Evolutionary conservation across 345 rosid genomes (phyloP), one percentile per base, ranked within the genome.

Genomic region (Arabis alpina): DNA sequence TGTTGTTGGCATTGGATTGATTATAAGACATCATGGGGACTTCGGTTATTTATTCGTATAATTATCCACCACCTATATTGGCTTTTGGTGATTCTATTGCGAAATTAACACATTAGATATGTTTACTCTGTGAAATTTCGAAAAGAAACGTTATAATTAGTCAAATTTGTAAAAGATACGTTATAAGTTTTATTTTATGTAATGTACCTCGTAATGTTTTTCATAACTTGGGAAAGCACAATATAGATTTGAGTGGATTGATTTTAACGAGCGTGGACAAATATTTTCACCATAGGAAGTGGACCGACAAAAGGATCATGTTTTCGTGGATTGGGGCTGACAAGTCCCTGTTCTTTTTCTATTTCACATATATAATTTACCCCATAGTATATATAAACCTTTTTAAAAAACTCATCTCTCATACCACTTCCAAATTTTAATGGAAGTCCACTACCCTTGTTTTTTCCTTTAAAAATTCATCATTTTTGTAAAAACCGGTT

Each of bases 241-340:
- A 43, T 9, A 49, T 34, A 23, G 56, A 65, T 32, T 54, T 54
- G 64, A 49, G 66, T 70, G 59, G 42, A n/a, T 39, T 58, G 11
- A 30, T 58, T 49, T 39, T 43, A 51, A 59, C 57, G 52, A 70
- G 52, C 25, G 68, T 61, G 54, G 68, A 61, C 54, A 70, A 41
- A 61, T 51, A 71, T 51, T 16, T 71, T 61, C 54, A 61, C 61
- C 54, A 71, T 71, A 41, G 36, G 34, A 23, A 53, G 61, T 54
- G 68, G 62, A 36, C 68, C 75, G 68, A 53, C 75, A 71, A 23
- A 19, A 71, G 15, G 53, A 70, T 60, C 24, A 60, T 60, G 67
- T 41, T 64, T 41, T 71, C 61, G 42, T 61, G 53, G 68, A 57
- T 30, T 69, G 58, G 58, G 24, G 16, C 34, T 61, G 45, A 52